These are phyloP conservation scores for Apiospora hydei DNA, from an alignment of 2,329 filamentous ascomycete genomes.

Conservation along the genomic window DNA sequence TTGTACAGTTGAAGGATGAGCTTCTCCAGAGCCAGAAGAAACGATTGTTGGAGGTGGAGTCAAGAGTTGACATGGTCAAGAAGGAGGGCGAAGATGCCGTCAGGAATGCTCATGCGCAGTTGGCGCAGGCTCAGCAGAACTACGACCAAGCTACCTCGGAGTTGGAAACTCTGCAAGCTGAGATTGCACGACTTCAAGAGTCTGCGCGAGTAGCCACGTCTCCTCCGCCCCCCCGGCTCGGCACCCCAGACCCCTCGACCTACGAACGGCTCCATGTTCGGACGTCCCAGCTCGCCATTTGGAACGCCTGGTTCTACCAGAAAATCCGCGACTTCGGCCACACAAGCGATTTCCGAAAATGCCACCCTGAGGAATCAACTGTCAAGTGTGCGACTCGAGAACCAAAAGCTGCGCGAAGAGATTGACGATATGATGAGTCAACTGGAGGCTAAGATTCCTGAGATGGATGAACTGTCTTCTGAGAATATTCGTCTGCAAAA, in stretches of 20 bases:
- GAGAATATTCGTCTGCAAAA: constrained; percentile 82
- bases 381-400: constrained; percentile 75
- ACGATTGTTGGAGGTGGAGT: constrained; percentile 74
- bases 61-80: constrained; percentile 66
- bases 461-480: constrained; percentile 83
- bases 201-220: constrained; percentile 50
- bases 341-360: constrained; percentile 69
- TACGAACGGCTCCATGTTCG: constrained; percentile 60
- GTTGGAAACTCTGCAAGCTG: constrained; percentile 57
- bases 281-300: constrained; percentile 66
- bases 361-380: constrained; percentile 76
- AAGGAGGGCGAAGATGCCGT: constrained; percentile 71
- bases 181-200: constrained; percentile 61
- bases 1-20: constrained; percentile 84
- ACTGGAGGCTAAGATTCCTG: constrained; percentile 84
- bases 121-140: constrained; percentile 61
- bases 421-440: constrained; percentile 87
- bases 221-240: constrained; percentile 50
- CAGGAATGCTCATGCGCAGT: constrained; percentile 61
- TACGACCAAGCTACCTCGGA: constrained; percentile 56
- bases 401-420: constrained; percentile 75
- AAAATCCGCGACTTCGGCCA: constrained; percentile 66
- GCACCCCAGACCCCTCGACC: constrained; percentile 66
- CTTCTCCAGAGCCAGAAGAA: constrained; percentile 76
- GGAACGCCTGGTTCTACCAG: constrained; percentile 63